phyloP scores from a whole-genome alignment of 2,329 filamentous ascomycete genomes.

The Curvularia lunata region DNA sequence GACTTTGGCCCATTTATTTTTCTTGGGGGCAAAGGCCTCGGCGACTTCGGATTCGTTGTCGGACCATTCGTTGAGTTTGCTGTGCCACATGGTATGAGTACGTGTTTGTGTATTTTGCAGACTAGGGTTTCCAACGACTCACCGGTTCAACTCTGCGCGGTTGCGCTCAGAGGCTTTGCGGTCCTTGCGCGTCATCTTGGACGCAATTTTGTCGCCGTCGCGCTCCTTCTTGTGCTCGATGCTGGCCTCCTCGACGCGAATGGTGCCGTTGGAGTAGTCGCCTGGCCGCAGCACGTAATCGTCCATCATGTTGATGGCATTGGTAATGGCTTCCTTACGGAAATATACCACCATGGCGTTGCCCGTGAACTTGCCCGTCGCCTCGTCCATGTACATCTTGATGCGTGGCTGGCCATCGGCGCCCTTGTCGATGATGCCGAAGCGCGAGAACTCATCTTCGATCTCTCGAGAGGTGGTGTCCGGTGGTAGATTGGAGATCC shows the following conservation, averaged over 20 bases:
- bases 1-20: conserved; percentile 72
- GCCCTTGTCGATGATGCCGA: conserved; percentile 91
- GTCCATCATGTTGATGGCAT: conserved; percentile 81
- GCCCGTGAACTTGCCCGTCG: conserved; percentile 85
- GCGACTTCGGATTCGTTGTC: conserved; percentile 72
- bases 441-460: conserved; percentile 82
- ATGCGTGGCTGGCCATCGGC: conserved; percentile 87
- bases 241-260: conserved; percentile 84
- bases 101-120: no score
- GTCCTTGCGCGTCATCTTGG: conserved; percentile 66
- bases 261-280: conserved; percentile 56
- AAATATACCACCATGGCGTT: conserved; percentile 94
- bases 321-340: conserved; percentile 88
- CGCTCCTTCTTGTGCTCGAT: conserved; percentile 89
- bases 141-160: conserved; percentile 82
- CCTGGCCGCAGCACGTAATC: conserved; percentile 80
- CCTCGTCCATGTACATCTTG: conserved; percentile 86
- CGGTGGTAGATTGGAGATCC: conserved; percentile 83
- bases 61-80: conserved; percentile 92
- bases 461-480: conserved; percentile 84
- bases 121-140: conserved; percentile 21
- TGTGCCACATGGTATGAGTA: conserved; percentile 46
- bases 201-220: conserved; percentile 60
- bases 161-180: conserved; percentile 91
- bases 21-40: conserved; percentile 54